A percentile compares a stretch with the other conserved stretches of the same genome.
Conservation (phyloP, 1,284 basidiomycete species). For the Ganoderma multipileum region DNA sequence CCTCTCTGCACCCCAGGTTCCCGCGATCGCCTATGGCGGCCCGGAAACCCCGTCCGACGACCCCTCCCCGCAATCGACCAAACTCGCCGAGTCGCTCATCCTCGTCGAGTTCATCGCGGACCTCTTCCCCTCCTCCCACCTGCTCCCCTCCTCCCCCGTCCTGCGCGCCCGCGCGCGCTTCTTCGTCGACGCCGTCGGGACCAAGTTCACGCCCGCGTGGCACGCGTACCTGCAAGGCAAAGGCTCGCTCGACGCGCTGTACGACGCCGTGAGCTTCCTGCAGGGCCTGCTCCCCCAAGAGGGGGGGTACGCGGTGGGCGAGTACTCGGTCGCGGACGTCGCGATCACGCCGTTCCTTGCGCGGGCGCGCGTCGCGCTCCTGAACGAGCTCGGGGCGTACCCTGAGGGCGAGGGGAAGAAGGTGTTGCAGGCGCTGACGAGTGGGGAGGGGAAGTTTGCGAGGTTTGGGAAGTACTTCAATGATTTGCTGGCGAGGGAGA, state of each 20-base stretch:
- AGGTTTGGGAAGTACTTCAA: slow-evolving; percentile 39
- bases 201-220: slow-evolving; percentile 48
- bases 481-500: slow-evolving; percentile 39
- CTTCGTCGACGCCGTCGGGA: slow-evolving; percentile 61
- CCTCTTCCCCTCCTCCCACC: slow-evolving; percentile 49
- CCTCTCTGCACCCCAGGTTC: slow-evolving; percentile 41
- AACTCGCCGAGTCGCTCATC: slow-evolving; percentile 67
- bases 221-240: slow-evolving; percentile 39
- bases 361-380: slow-evolving; percentile 20
- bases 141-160: slow-evolving; percentile 61
- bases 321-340: slow-evolving; percentile 28
- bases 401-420: slow-evolving; percentile 27
- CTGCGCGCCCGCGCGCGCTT: slow-evolving; percentile 62
- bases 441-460: slow-evolving; percentile 33
- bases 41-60: slow-evolving; percentile 56
- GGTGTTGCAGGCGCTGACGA: slow-evolving; percentile 18
- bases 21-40: slow-evolving; percentile 64
- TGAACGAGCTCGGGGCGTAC: slow-evolving; percentile 25
- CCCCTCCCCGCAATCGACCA: slow-evolving; percentile 62
- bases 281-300: slow-evolving; percentile 39
- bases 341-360: slow-evolving; percentile 27
- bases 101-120: slow-evolving; percentile 70
- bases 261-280: slow-evolving; percentile 40
- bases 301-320: slow-evolving; percentile 25
- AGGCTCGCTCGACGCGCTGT: slow-evolving; percentile 50